Percentiles rank a stretch among this genome's conserved stretches.
Evolutionary conservation across 2,329 filamentous ascomycete genomes (phyloP).

Genomic region (Aureobasidium sp.): DNA sequence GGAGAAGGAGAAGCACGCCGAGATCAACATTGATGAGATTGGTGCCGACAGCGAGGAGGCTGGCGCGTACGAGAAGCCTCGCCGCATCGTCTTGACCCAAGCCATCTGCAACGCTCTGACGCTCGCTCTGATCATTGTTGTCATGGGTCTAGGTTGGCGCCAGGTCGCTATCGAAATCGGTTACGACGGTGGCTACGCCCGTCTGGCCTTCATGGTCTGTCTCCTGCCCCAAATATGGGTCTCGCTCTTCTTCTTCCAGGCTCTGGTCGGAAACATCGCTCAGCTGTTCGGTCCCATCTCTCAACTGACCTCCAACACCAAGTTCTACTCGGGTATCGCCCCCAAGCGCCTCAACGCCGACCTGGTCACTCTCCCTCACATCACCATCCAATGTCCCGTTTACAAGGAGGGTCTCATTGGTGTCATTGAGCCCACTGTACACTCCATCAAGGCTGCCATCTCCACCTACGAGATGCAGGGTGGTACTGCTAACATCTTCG

Average conservation of each 20-base stretch:
- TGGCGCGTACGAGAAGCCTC: conserved; percentile 29
- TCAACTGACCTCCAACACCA: conserved; percentile 37
- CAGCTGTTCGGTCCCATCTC: conserved; percentile 37
- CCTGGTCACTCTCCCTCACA: conserved; percentile 33
- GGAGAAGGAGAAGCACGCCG: conserved; percentile 26
- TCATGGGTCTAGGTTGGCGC: conserved; percentile 49
- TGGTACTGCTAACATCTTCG: conserved; percentile 58
- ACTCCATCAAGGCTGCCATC: conserved; percentile 35
- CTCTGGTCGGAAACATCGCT: conserved; percentile 31
- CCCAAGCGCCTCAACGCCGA: conserved; percentile 32
- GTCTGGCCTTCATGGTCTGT: conserved; percentile 45
- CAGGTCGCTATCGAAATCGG: conserved; percentile 46
- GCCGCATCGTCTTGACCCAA: conserved; percentile 48
- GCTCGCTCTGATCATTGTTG: conserved; percentile 42
- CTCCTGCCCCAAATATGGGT: conserved; percentile 51
- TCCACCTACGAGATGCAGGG: conserved; percentile 46
- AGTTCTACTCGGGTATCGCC: conserved; percentile 36
- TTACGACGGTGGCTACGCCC: conserved; percentile 45
- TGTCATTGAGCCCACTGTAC: conserved; percentile 31
- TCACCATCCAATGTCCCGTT: conserved; percentile 45
- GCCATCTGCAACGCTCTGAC: conserved; percentile 46
- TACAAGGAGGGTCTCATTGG: conserved; percentile 34
- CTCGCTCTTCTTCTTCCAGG: conserved; percentile 44
- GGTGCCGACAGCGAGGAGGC: conserved; percentile 31
- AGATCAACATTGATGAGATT: conserved; percentile 25